Evolutionary conservation across 371 early-diverging fungal genomes (phyloP).

Genomic region (Mucor racemosus): DNA sequence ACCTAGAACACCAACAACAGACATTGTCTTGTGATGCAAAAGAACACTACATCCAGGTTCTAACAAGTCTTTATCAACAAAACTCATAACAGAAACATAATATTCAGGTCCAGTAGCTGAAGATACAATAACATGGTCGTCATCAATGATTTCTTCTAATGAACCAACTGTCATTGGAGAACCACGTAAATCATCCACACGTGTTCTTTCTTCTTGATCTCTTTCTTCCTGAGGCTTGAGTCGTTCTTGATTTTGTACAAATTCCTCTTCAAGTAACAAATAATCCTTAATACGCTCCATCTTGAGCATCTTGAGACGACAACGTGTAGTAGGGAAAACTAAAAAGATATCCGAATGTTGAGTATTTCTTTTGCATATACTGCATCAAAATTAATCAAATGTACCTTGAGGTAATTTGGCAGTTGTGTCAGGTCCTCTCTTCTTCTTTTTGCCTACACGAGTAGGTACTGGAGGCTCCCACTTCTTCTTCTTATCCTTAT

Average conservation of each 20-base stretch:
- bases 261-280: constrained; percentile 97
- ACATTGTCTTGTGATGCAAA: constrained; percentile 95
- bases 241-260: constrained; percentile 96
- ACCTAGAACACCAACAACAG: constrained; percentile 96
- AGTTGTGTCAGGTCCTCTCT: constrained; percentile 94
- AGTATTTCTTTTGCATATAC: background rate
- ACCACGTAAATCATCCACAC: constrained; percentile 99
- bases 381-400: background rate
- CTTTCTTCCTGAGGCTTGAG: constrained; percentile 96
- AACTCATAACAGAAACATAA: constrained; percentile 98
- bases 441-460: constrained; percentile 97
- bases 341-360: background rate
- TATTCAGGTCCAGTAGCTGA: constrained; percentile 97
- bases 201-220: constrained; percentile 90
- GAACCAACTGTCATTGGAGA: constrained; percentile 99
- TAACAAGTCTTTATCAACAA: constrained; percentile 99
- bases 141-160: constrained; percentile 99
- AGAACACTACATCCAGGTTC: constrained; percentile 99
- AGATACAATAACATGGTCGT: constrained; percentile 99
- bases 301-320: constrained; percentile 95
- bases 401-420: constrained; percentile 91
- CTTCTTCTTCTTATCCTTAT: constrained; percentile 91
- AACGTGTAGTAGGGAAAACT: constrained; percentile 97
- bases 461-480: constrained; percentile 99
- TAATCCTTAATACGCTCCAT: constrained; percentile 98